These are phyloP conservation scores for Cryptococcus floricola DNA, from an alignment of 1,284 basidiomycete species.

Conservation along the genomic window DNA sequence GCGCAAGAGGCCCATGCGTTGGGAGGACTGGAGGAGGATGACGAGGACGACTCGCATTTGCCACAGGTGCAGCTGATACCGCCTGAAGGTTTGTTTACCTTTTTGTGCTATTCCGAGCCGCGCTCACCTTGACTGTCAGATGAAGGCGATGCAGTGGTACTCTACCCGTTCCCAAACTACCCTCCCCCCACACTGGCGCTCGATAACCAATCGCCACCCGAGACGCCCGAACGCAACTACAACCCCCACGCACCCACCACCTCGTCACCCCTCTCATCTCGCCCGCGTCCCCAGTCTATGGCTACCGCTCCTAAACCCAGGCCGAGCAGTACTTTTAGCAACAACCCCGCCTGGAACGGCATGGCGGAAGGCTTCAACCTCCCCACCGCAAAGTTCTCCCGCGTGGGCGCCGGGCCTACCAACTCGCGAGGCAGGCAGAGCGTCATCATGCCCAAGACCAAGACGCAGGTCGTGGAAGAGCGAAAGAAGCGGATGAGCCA, in stretches of 20 bases:
- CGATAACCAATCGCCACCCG: conserved; percentile 9
- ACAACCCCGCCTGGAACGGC: conserved; percentile 19
- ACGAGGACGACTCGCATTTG: conserved; percentile 11
- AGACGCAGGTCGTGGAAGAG: conserved; percentile 19
- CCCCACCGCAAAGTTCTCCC: conserved; percentile 24
- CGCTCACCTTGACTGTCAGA: conserved; percentile 10
- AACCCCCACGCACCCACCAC: conserved; percentile 10
- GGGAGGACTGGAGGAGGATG: conserved; percentile 19
- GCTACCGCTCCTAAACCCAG: conserved; percentile 3
- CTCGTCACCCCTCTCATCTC: background rate
- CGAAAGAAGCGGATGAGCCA: conserved; percentile 17
- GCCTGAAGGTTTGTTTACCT: conserved; percentile 22
- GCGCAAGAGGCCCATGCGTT: background rate
- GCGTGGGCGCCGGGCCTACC: conserved; percentile 3
- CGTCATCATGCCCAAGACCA: conserved; percentile 29
- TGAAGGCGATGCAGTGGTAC: conserved; percentile 24
- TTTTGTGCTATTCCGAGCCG: background rate
- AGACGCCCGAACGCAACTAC: conserved; percentile 7
- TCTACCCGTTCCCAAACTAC: conserved; percentile 16
- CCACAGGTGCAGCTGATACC: conserved; percentile 27
- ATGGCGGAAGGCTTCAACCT: conserved; percentile 27
- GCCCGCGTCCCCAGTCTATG: background rate
- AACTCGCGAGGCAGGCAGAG: background rate
- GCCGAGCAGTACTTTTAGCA: conserved; percentile 6
- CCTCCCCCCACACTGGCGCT: background rate